phyloP scores from a whole-genome alignment of 2,329 filamentous ascomycete species.

The Macrophomina phaseolina region DNA sequence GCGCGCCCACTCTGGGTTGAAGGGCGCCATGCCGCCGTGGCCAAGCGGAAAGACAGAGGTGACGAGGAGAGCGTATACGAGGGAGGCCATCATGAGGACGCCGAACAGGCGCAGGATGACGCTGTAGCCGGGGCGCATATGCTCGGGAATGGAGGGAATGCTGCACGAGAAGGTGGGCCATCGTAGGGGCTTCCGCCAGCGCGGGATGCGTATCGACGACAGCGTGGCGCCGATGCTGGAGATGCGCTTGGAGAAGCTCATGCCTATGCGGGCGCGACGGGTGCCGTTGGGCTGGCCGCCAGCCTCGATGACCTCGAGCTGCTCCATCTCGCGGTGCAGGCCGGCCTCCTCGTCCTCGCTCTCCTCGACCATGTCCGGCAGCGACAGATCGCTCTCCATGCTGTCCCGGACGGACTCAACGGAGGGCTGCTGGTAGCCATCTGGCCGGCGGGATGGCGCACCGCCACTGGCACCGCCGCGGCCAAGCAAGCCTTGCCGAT shows the following conservation, averaged over 20 bases:
- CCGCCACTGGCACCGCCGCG: conserved; percentile 21
- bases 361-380: conserved; percentile 59
- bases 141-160: conserved; percentile 52
- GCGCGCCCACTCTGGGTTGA: conserved; percentile 82
- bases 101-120: conserved; percentile 76
- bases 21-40: conserved; percentile 70
- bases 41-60: conserved; percentile 80
- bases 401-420: conserved; percentile 78
- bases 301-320: conserved; percentile 59
- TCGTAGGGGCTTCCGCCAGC: conserved; percentile 34
- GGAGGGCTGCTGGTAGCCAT: conserved; percentile 69
- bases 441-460: conserved; percentile 39
- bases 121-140: conserved; percentile 63
- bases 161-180: conserved; percentile 39
- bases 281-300: conserved; percentile 37
- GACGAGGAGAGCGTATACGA: conserved; percentile 85
- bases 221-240: conserved; percentile 62
- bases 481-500: conserved; percentile 77
- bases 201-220: conserved; percentile 59
- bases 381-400: conserved; percentile 58
- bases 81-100: conserved; percentile 73
- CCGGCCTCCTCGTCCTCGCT: conserved; percentile 58
- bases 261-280: conserved; percentile 40
- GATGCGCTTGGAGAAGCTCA: conserved; percentile 62
- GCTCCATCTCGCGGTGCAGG: conserved; percentile 81